Evolutionary conservation across 768 basidiomycete species (phyloP).

Genomic region (Pleurotus eryngii): DNA sequence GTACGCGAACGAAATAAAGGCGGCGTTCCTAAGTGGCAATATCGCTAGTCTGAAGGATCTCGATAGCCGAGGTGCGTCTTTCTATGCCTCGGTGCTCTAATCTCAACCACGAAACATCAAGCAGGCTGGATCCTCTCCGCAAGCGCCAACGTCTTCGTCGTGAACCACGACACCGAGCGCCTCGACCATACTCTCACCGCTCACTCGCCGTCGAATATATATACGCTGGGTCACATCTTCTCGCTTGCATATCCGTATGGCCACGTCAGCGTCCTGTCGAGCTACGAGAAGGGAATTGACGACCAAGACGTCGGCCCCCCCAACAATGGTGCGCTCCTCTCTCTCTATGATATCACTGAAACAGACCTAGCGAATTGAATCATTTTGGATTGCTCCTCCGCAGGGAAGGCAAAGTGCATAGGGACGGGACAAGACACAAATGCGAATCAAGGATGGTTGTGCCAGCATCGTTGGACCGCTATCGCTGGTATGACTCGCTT

Average conservation of each 20-base stretch:
- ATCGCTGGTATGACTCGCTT: slow-evolving; percentile 64
- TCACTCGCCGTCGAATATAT: slow-evolving; percentile 43
- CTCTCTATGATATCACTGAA: too few relatives aligned
- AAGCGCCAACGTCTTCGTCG: slow-evolving; percentile 44
- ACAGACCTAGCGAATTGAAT: too few relatives aligned
- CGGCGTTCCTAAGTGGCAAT: background rate
- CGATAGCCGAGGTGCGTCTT: background rate
- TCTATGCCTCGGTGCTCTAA: too few relatives aligned
- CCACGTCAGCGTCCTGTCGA: slow-evolving; percentile 42
- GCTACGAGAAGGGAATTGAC: slow-evolving; percentile 27
- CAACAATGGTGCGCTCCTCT: too few relatives aligned
- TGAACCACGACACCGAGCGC: slow-evolving; percentile 48
- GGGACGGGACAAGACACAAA: slow-evolving; percentile 24
- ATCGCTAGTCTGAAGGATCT: background rate
- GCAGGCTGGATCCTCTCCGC: slow-evolving; percentile 38
- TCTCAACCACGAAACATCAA: too few relatives aligned
- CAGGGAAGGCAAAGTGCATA: slow-evolving; percentile 43
- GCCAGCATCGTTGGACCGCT: slow-evolving; percentile 60
- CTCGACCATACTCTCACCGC: slow-evolving; percentile 35
- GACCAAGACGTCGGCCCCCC: slow-evolving; percentile 52
- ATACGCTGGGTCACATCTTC: slow-evolving; percentile 41
- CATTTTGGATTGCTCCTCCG: too few relatives aligned
- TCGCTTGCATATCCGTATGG: slow-evolving; percentile 50
- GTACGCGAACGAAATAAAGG: background rate
- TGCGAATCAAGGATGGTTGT: slow-evolving; percentile 57